Base-by-base conservation (phyloP, 306 rosid genomes). In the Malus sylvestris region DNA sequence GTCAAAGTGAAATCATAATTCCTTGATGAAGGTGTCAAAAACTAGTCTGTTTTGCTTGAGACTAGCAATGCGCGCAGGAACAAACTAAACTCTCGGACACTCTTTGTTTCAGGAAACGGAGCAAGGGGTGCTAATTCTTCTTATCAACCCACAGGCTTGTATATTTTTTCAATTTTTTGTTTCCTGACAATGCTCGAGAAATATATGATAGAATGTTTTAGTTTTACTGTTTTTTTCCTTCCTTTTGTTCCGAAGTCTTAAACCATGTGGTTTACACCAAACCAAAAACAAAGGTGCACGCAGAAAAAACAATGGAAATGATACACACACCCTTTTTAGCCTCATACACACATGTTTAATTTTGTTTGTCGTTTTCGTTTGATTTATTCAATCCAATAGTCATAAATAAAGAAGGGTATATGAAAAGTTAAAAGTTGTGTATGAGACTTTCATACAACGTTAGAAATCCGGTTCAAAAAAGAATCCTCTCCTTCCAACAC, bases 61-160 rank as follows among this genome's bases (percentile, higher is more conserved):
- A 30, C 51, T 69, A 46, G 53, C 19, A 42, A 68, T 73, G 44
- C 49, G 64, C 61, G 73, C 20, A 58, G 69, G 64, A 65, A 64
- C n/a, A 23, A 25, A 57, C 25, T 32, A 20, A 46, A 62, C 29
- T 16, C 23, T 74, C 30, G 14, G 57, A 19, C 3, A 1, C 59
- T 51, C 8, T 53, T 29, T 70, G 33, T 13, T 35, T 27, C 71
- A 19, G 40, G 42, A 67, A 57, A 65, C 49, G 46, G 1, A 30
- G 25, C 33, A 13, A 53, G 63, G 68, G 51, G 10, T 8, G 62
- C 72, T 11, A 16, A 25, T 25, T 25, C 19, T 40, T 73, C 25
- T 40, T 59, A 16, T 40, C 77, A 65, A 23, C 18, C 35, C 67
- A 57, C 67, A 72, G 30, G 64, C 74, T 4, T 70, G 62, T 71